A percentile compares a stretch with the other conserved stretches of the same genome.
Evolutionary conservation across 148 eudicot species (phyloP).

Genomic region (Persicaria maculosa): DNA sequence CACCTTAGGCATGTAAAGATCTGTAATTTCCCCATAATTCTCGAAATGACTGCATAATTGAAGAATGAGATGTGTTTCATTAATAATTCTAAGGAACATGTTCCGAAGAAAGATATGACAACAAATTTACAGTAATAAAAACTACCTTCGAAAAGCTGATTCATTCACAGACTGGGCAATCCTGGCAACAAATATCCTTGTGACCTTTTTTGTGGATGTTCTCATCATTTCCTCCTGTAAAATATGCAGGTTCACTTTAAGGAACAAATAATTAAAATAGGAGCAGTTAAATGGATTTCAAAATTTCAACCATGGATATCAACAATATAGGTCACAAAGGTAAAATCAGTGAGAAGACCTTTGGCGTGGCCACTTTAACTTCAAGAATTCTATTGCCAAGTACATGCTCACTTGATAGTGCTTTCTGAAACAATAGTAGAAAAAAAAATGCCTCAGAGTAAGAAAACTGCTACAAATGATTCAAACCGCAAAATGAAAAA

Average conservation of each 20-base stretch:
- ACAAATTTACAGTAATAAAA: not conserved
- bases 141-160: constrained; percentile 68
- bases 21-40: constrained; percentile 83
- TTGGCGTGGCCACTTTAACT: constrained; percentile 68
- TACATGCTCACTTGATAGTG: constrained; percentile 63
- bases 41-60: constrained; percentile 77
- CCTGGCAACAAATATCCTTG: constrained; percentile 96
- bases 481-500: not conserved
- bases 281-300: not conserved
- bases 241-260: not conserved
- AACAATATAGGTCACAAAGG: not conserved
- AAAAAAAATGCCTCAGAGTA: not conserved
- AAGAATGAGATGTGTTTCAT: not conserved
- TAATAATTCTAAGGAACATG: not conserved
- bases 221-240: constrained; percentile 80
- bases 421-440: constrained; percentile 40
- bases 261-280: not conserved
- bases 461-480: not conserved
- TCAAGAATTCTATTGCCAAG: constrained; percentile 70
- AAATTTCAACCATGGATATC: constrained; percentile 1
- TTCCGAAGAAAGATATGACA: not conserved
- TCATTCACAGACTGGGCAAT: constrained; percentile 82
- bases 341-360: constrained; percentile 18
- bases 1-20: constrained; percentile 98
- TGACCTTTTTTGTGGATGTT: constrained; percentile 78